Evolutionary conservation across 345 rosid species (phyloP).

Genomic region (Leavenworthia alabamica): DNA sequence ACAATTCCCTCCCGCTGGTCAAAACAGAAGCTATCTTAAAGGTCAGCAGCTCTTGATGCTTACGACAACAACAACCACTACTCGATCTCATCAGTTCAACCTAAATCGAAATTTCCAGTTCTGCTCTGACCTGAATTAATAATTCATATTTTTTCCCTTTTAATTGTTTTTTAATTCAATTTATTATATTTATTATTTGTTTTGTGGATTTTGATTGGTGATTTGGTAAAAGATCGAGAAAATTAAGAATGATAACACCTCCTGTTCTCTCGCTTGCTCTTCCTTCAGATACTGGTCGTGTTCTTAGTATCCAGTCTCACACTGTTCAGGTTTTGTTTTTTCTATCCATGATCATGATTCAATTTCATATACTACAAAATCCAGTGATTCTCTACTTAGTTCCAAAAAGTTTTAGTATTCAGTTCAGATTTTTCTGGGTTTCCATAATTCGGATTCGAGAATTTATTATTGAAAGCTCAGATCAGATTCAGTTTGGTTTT

Average conservation of each 20-base stretch:
- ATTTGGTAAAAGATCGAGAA: constrained; percentile 28
- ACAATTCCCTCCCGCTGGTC: neutral
- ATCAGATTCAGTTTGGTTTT: too few species aligned
- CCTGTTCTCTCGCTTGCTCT: constrained; percentile 85
- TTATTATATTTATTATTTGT: neutral
- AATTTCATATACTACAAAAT: too few species aligned
- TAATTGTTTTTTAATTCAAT: neutral
- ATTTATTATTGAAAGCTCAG: too few species aligned
- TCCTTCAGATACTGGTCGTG: constrained; percentile 94
- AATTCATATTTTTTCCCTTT: neutral
- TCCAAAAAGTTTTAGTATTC: too few species aligned
- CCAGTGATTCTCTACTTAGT: too few species aligned
- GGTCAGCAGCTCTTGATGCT: constrained; percentile 22
- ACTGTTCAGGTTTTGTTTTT: constrained; percentile 67
- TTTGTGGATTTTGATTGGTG: neutral
- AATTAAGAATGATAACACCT: constrained; percentile 54
- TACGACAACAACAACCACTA: constrained; percentile 5
- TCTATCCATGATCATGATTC: too few species aligned
- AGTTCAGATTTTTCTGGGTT: too few species aligned
- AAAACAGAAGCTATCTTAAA: constrained; percentile 10
- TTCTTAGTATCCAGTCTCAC: constrained; percentile 95
- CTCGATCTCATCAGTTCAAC: constrained; percentile 4
- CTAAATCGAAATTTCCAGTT: neutral
- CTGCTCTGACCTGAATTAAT: neutral
- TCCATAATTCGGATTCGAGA: too few species aligned